Percentiles rank a stretch among this genome's conserved stretches.
Evolutionary conservation across 371 early-diverging fungal species (phyloP).

Genomic region (Syncephalastrum contaminatum): DNA sequence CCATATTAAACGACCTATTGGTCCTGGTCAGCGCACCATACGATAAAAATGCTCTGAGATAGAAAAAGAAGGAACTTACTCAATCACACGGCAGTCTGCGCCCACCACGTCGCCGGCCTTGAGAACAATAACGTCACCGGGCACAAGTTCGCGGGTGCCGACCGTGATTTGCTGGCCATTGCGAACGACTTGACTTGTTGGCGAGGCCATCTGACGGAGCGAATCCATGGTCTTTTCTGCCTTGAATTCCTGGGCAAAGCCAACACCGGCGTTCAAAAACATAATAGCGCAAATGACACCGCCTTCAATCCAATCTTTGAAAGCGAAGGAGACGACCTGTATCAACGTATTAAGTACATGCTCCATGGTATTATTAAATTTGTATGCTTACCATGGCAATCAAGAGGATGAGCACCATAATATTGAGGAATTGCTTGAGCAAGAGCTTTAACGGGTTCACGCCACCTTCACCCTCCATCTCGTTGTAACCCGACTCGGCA

Average conservation of each 20-base stretch:
- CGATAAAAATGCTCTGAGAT: not conserved
- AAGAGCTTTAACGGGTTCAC: constrained; percentile 66
- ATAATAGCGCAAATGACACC: constrained; percentile 77
- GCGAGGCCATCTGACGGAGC: constrained; percentile 76
- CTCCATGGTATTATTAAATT: not conserved
- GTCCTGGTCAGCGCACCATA: not conserved
- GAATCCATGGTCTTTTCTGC: constrained; percentile 91
- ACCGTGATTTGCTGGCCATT: constrained; percentile 71
- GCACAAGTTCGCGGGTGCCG: constrained; percentile 76
- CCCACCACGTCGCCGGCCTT: constrained; percentile 90
- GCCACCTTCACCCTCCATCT: constrained; percentile 72
- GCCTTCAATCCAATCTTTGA: constrained; percentile 67
- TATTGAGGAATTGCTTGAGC: constrained; percentile 75
- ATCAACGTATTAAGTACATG: not conserved
- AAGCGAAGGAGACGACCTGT: constrained; percentile 59
- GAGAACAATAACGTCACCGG: constrained; percentile 88
- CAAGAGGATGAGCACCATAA: constrained; percentile 79
- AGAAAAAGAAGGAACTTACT: constrained; percentile 33
- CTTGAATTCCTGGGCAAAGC: constrained; percentile 85
- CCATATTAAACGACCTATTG: constrained; percentile 69
- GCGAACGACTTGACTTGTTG: constrained; percentile 74
- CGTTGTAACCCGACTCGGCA: constrained; percentile 67
- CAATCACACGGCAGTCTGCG: constrained; percentile 87
- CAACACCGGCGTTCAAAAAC: constrained; percentile 77
- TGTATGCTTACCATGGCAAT: constrained; percentile 61